Base-by-base conservation (phyloP, 1,139 yeast genomes). In the Nakaseomyces glabratus region DNA sequence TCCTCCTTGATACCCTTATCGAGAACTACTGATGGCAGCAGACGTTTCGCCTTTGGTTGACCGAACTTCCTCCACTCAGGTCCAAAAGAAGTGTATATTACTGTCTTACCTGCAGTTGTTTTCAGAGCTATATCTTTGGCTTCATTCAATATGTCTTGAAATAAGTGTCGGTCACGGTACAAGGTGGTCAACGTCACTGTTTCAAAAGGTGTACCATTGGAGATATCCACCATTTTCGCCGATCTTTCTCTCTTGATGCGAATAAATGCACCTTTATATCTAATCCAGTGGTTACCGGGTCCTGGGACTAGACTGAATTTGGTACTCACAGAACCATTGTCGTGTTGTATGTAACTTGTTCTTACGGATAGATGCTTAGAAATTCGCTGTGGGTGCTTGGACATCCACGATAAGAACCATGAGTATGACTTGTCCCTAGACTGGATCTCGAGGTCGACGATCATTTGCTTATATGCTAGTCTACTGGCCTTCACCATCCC, bases 21-120 rank as follows among this genome's bases (percentile, higher is more conserved):
- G 39, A 90, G 64, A 24, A 90, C 77, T 11, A 90, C 99, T 10
- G 94, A 82, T 4, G 82, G 90, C 24, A 88, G 61, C 33, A 79
- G 64, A 49, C 99, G 69, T 60, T 90, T 88, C 47, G 79, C 79
- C 45, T 96, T 69, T 1, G 99, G 97, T 54, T 82, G 93, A 2
- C 99, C 99, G 63, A 90, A 90, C 3, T 95, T 95, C 48, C 98
- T 69, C 99, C 99, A 90, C 54, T 90, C 99, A 10, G 95, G 95
- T 1, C 97, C 98, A 82, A 93, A 88, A 2, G 95, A 82, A 2
- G 95, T 85, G 59, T 73, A 90, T 5, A 90, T 65, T 7, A 90
- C 98, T 0, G 98, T 90, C 52, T 86, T 88, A 8, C 98, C 98
- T 52, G 86, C 95, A 41, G 82, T 79, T 24, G 81, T 72, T 52